phyloP scores from a whole-genome alignment of 352 stramenopile genomes.

The Globisporangium cylindrosporum region DNA sequence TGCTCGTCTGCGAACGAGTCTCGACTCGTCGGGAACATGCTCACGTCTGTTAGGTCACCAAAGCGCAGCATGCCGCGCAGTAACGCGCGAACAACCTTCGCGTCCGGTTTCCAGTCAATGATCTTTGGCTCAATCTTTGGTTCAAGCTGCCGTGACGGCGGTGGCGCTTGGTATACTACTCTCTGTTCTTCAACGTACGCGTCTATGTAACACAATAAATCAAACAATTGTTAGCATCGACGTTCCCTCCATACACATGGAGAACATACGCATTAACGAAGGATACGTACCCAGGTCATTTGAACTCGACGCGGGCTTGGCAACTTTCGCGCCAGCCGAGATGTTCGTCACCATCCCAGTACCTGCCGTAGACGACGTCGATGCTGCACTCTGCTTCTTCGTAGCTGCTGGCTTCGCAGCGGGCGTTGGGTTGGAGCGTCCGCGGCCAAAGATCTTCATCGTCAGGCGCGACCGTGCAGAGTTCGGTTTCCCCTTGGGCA shows the following conservation, averaged over 20 bases:
- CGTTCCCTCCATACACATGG: neutral
- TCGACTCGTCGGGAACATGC: slow-evolving; percentile 38
- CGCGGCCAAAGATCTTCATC: slow-evolving; percentile 75
- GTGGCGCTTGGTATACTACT: slow-evolving; percentile 10
- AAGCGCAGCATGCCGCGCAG: slow-evolving; percentile 72
- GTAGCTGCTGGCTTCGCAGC: slow-evolving; percentile 24
- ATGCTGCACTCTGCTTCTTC: slow-evolving; percentile 39
- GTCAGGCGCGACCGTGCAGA: slow-evolving; percentile 69
- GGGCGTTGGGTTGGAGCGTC: slow-evolving; percentile 30
- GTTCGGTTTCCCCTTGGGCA: slow-evolving; percentile 62
- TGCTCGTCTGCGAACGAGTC: slow-evolving; percentile 74
- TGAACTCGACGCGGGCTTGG: slow-evolving; percentile 28
- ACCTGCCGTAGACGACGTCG: neutral
- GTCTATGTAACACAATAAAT: slow-evolving; percentile 8
- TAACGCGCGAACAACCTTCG: slow-evolving; percentile 68
- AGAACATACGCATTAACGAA: neutral
- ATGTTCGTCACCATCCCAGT: slow-evolving; percentile 52
- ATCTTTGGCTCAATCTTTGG: slow-evolving; percentile 36
- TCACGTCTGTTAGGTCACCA: slow-evolving; percentile 74
- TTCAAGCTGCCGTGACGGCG: slow-evolving; percentile 40
- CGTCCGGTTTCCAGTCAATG: slow-evolving; percentile 45
- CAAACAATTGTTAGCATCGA: neutral
- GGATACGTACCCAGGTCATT: slow-evolving; percentile 25
- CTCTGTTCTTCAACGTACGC: slow-evolving; percentile 26
- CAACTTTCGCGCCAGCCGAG: slow-evolving; percentile 43